Base-by-base conservation (phyloP, 2,329 filamentous ascomycete species). In the Colletotrichum lupini region DNA sequence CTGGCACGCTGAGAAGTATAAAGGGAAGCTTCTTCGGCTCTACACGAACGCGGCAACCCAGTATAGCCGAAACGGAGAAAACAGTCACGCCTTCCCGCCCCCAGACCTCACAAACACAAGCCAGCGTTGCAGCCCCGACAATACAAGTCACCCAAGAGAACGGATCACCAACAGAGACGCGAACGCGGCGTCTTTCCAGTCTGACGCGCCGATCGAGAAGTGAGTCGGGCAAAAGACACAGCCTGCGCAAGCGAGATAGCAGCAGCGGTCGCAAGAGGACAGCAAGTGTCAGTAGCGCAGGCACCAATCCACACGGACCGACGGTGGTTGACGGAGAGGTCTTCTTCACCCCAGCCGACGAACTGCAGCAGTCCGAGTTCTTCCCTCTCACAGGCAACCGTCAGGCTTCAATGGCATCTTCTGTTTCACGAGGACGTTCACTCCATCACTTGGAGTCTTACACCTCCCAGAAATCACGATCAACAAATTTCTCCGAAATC, bases 1-100 rank as follows among this genome's bases (percentile, higher is more conserved):
- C 91, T 7, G 93, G 92, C 19, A 95, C 93, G 1, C 84, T 92
- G 52, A 91, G 90, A 76, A 94, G 90, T 79, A 86, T 94, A 75
- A 90, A 88, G 75, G 92, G 93, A 30, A 97, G 93, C 81, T 92
- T 98, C 32, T 95, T 97, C 80, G 92, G 93, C n/a, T 85, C 88
- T 52, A 80, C 84, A 75, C 82, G 83, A 82, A 85, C 79, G 77
- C 86, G 81, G 78, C 81, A 80, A 63, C 77, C 81, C 26, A 85
- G 82, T 73, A 79, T 80, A 8, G 73, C 79, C 6, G 77, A 78
- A 5, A 78, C 77, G 26, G 85, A 86, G 24, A 86, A 85, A 59
- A 79, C 82, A 8, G 69, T 77, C 4, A 76, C 79, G 4, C 59
- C 76, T 8, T 76, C 81, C 1, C 78, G 80, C 62, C 82, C 77